Evolutionary conservation across 2,329 filamentous ascomycete genomes (phyloP).

Genomic region (Trichophyton simii): DNA sequence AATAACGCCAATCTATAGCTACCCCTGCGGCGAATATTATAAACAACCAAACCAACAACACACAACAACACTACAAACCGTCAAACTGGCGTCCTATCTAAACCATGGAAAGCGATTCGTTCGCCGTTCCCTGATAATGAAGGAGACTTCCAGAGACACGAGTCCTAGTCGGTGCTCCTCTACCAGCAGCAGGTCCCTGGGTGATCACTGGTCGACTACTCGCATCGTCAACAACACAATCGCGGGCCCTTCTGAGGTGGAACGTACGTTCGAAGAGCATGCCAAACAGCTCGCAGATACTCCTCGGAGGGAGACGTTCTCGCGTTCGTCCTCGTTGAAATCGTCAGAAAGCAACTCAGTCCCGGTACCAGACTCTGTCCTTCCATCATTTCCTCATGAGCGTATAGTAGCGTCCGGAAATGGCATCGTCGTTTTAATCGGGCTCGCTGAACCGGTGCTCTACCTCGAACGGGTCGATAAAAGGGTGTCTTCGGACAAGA

Average conservation of each 20-base stretch:
- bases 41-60: background rate
- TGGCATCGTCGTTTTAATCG: constrained; percentile 36
- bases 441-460: constrained; percentile 37
- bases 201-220: background rate
- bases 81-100: constrained; percentile 34
- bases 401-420: constrained; percentile 38
- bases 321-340: constrained; percentile 12
- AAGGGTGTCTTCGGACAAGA: constrained; percentile 45
- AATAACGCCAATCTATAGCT: background rate
- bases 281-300: constrained; percentile 16
- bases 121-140: constrained; percentile 20
- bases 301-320: constrained; percentile 15
- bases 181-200: background rate
- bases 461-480: constrained; percentile 40
- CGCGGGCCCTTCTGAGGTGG: background rate
- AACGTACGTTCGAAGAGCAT: background rate
- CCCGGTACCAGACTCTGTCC: constrained; percentile 19
- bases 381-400: constrained; percentile 32
- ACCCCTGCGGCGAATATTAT: too few species aligned
- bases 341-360: constrained; percentile 14
- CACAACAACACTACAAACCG: background rate
- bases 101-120: constrained; percentile 37
- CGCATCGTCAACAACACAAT: background rate
- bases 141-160: background rate
- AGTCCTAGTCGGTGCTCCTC: background rate